Evolutionary conservation across 441 rosid genomes (phyloP).

Genomic region (Brassica hybrid): DNA sequence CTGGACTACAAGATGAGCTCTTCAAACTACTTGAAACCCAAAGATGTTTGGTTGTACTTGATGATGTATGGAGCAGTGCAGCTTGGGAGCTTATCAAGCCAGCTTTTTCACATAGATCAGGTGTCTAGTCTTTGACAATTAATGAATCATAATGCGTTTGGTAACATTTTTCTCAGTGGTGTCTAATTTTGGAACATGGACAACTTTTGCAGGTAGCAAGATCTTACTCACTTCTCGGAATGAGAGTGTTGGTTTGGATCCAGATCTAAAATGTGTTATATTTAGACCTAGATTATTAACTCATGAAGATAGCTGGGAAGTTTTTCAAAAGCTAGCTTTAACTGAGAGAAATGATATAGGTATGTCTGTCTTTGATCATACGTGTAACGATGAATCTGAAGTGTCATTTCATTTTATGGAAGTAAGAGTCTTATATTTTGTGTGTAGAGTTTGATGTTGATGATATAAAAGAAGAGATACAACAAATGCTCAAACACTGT

Average conservation of each 20-base stretch:
- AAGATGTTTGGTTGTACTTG: constrained; percentile 43
- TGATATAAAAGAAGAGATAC: constrained; percentile 5
- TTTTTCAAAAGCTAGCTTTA: constrained; percentile 29
- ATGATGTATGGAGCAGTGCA: constrained; percentile 33
- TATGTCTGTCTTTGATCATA: constrained; percentile 11
- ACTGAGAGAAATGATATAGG: constrained; percentile 24
- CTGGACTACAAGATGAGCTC: constrained; percentile 35
- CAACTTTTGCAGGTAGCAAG: constrained; percentile 31
- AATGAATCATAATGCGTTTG: not conserved
- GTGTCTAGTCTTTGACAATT: not conserved
- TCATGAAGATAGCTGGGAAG: constrained; percentile 34
- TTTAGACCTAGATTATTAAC: constrained; percentile 30
- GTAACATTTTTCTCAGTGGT: not conserved
- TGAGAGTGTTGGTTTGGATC: constrained; percentile 33
- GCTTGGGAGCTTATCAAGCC: constrained; percentile 37
- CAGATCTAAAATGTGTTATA: constrained; percentile 26
- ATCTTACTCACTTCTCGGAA: constrained; percentile 44
- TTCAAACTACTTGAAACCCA: constrained; percentile 26
- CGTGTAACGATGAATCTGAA: too few species aligned
- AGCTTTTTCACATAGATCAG: constrained; percentile 28
- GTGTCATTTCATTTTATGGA: not conserved
- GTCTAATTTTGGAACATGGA: not conserved
- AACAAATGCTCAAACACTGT: constrained; percentile 16
- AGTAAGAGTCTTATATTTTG: not conserved
- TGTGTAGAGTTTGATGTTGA: constrained; percentile 8